Evolutionary conservation across 2,329 filamentous ascomycete species (phyloP).

Genomic region (Fusarium secorum): DNA sequence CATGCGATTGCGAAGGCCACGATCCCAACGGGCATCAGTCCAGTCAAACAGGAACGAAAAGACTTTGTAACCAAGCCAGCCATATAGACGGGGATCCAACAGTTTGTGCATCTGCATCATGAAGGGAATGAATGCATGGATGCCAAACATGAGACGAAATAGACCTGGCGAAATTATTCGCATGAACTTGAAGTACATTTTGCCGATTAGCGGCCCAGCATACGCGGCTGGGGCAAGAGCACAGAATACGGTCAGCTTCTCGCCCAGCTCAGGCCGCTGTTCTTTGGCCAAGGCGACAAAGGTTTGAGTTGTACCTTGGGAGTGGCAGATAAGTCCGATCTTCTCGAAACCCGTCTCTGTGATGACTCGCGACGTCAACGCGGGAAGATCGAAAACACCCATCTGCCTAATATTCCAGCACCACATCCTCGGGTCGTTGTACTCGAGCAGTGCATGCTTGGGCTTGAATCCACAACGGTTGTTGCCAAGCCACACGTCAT

Average conservation of each 20-base stretch:
- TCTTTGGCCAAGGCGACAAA: slow-evolving; percentile 90
- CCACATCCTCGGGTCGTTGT: slow-evolving; percentile 91
- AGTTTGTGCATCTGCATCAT: slow-evolving; percentile 86
- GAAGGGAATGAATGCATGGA: slow-evolving; percentile 90
- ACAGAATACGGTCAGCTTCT: slow-evolving; percentile 87
- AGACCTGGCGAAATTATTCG: slow-evolving; percentile 75
- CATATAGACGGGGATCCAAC: slow-evolving; percentile 74
- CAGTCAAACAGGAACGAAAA: slow-evolving; percentile 92
- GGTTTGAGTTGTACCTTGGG: slow-evolving; percentile 89
- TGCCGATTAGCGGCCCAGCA: slow-evolving; percentile 83
- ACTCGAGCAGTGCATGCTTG: slow-evolving; percentile 73
- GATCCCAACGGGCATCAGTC: slow-evolving; percentile 86
- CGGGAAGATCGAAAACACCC: slow-evolving; percentile 87
- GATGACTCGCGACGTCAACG: slow-evolving; percentile 80
- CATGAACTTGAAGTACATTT: slow-evolving; percentile 94
- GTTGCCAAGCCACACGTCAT: slow-evolving; percentile 95
- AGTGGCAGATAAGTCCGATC: slow-evolving; percentile 84
- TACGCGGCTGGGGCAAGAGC: slow-evolving; percentile 91
- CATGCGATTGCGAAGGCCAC: slow-evolving; percentile 77
- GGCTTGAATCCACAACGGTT: slow-evolving; percentile 89
- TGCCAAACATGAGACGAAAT: slow-evolving; percentile 86
- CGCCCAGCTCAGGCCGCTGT: slow-evolving; percentile 83
- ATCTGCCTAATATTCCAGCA: slow-evolving; percentile 95
- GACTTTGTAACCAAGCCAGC: slow-evolving; percentile 84
- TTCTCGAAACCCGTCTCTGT: slow-evolving; percentile 84